Percentiles rank a stretch among this genome's conserved stretches.
Conservation (phyloP, 495 filamentous ascomycete species). For the Lineolata rhizophorae region DNA sequence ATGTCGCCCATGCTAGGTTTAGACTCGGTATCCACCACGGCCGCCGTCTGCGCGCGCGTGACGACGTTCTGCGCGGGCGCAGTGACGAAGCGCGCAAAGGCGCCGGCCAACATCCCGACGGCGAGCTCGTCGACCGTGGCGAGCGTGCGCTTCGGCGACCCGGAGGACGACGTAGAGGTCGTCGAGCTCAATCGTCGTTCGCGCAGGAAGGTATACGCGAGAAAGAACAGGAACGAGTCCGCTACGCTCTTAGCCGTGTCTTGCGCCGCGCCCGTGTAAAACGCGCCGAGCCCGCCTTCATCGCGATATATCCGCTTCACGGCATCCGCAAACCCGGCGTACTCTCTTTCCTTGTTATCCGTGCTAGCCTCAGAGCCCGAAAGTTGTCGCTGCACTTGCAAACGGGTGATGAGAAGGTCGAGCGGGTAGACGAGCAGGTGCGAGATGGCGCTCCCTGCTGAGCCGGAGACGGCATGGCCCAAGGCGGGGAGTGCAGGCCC, state of each 20-base stretch:
- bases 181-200: conserved; percentile 26
- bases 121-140: conserved; percentile 50
- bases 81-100: conserved; percentile 55
- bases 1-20: conserved; percentile 31
- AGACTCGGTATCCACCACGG: conserved; percentile 18
- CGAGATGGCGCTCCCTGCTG: conserved; percentile 51
- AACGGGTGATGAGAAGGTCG: conserved; percentile 61
- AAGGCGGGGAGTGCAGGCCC: conserved; percentile 47
- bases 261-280: conserved; percentile 53
- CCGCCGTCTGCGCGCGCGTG: conserved; percentile 53
- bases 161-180: no score
- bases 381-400: conserved; percentile 58
- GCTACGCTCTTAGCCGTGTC: conserved; percentile 53
- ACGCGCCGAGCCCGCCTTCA: conserved; percentile 44
- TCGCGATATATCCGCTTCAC: conserved; percentile 45
- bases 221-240: conserved; percentile 68
- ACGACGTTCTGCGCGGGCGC: conserved; percentile 72
- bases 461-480: conserved; percentile 71
- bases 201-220: conserved; percentile 55
- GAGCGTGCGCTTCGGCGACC: conserved; percentile 22
- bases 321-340: conserved; percentile 42
- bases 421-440: conserved; percentile 67
- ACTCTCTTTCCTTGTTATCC: conserved; percentile 23
- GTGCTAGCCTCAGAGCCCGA: conserved; percentile 11
- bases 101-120: conserved; percentile 57